Conservation (phyloP, 768 basidiomycete species). For the Harrya chromipes region DNA sequence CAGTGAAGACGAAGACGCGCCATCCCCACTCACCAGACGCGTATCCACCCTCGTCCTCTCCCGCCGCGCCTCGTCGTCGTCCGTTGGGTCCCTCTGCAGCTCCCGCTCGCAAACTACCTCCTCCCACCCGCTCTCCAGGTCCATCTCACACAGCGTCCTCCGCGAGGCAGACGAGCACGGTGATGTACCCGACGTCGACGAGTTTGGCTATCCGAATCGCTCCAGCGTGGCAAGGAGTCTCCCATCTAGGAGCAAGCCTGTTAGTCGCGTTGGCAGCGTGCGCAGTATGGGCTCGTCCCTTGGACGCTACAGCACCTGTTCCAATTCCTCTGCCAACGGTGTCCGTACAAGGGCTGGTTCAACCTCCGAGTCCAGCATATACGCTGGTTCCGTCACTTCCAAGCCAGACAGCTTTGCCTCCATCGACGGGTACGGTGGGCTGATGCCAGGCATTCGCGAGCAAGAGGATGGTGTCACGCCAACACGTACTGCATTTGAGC, state of each 20-base stretch:
- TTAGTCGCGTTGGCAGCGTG: constrained; percentile 19
- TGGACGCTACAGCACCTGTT: constrained; percentile 23
- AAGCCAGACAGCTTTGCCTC: constrained; percentile 7
- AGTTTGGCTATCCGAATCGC: constrained; percentile 23
- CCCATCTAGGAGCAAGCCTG: constrained; percentile 20
- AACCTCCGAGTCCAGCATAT: constrained; percentile 18
- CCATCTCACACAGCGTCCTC: constrained; percentile 30
- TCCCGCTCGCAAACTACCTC: constrained; percentile 12
- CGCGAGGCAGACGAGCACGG: constrained; percentile 29
- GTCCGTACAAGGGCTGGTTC: constrained; percentile 15
- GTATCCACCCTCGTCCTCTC: constrained; percentile 56
- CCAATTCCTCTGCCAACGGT: constrained; percentile 15
- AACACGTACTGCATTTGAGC: constrained; percentile 27
- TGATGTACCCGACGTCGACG: constrained; percentile 9
- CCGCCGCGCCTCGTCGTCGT: constrained; percentile 44
- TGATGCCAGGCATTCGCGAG: constrained; percentile 31
- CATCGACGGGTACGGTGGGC: constrained; percentile 3
- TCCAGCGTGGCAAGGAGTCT: constrained; percentile 17
- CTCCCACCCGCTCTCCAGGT: constrained; percentile 22
- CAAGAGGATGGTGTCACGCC: constrained; percentile 30
- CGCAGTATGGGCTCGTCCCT: constrained; percentile 23
- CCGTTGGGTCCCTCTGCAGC: constrained; percentile 29
- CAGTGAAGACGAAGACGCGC: constrained; percentile 74
- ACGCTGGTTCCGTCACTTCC: constrained; percentile 12
- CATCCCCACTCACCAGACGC: constrained; percentile 61